Evolutionary conservation across 2,329 filamentous ascomycete species (phyloP), one percentile per base, ranked within the genome.

Genomic region (Ceratocystis huliohia): DNA sequence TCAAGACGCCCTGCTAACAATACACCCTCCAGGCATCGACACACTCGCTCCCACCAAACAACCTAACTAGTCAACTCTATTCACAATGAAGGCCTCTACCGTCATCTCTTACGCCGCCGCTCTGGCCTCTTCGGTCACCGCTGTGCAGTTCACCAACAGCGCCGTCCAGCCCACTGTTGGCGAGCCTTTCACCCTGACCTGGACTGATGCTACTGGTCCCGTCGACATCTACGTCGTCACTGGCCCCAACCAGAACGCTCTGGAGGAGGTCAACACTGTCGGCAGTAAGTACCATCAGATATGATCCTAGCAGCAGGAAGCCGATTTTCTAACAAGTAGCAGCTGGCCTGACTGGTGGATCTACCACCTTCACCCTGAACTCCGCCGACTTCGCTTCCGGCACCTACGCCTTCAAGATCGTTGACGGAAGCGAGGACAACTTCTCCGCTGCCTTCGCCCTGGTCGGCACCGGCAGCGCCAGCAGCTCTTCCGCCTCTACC

Each of bases 91-190:
- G 72, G 82, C 80, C 70, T 74, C 79, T 70, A 73, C 77, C 71
- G 74, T 79, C 68, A 71, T 84, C 76, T 81, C 81, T 20, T 53
- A 53, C 72, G 76, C 81, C 69, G 78, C 78, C 71, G 76, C 77
- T 75, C 73, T 80, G 69, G 79, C 74, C 69, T 69, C 82, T 68
- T 82, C 82, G 44, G 81, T 83, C 75, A 81, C 79, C 59, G 67
- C 75, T 41, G 66, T 67, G 59, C 28, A 69, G 66, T 70, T 70
- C 68, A 69, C 68, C 68, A 70, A 70, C 69, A 59, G 28, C 15
- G 79, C 78, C 72, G 86, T 85, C 74, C 78, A 84, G 73, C 74
- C 78, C 71, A 76, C 86, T 45, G 79, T 81, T 48, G 84, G 83
- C 70, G 70, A 76, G 71, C 74, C 76, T 64, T 81, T 78, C 72